Base-by-base conservation (phyloP, 257 asterid genomes). In the Solanum boliviense region DNA sequence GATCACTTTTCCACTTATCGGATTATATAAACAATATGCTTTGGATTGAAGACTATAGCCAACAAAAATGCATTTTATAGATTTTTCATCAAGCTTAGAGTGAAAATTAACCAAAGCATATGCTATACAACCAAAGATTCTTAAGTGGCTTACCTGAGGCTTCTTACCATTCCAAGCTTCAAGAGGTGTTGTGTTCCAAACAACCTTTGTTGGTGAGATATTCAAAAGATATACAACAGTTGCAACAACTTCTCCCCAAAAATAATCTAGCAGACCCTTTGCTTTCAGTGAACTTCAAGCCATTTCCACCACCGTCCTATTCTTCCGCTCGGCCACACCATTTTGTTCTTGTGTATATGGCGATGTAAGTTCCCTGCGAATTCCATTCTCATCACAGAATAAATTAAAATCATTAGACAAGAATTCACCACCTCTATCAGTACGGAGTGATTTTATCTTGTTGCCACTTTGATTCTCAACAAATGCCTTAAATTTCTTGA, bases 371-470 rank as follows among this genome's bases (percentile, higher is more conserved):
- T 48, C 58, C 58, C 3, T 48, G 20, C 58, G 3, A 48, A 48
- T 48, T 48, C 20, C 58, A 48, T 48, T 48, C 21, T 13, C 58
- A 48, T 48, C 7, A 48, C 20, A 13, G 2, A 48, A 13, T 0
- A 48, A 5, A 48, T 48, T 48, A 41, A 90, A 89, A 1, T 58
- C 65, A 12, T 65, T 87, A 12, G 87, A 89, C 3, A 38, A 38
- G 72, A 88, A 90, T 39, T 91, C 88, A 58, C 88, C 86, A 7
- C 89, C 88, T n/a, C 78, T 25, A 81, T 91, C 62, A 0, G 83
- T 87, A 0, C 62, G 38, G 5, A 85, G 31, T 25, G 9, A 18
- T 16, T 87, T 90, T 25, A 91, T 78, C 9, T 2, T 4, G 4
- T 8, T 13, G 7, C 79, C 72, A 71, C 73, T 84, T 44, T 87